Base-by-base conservation (phyloP, 345 rosid genomes). In the Salix arbutifolia region DNA sequence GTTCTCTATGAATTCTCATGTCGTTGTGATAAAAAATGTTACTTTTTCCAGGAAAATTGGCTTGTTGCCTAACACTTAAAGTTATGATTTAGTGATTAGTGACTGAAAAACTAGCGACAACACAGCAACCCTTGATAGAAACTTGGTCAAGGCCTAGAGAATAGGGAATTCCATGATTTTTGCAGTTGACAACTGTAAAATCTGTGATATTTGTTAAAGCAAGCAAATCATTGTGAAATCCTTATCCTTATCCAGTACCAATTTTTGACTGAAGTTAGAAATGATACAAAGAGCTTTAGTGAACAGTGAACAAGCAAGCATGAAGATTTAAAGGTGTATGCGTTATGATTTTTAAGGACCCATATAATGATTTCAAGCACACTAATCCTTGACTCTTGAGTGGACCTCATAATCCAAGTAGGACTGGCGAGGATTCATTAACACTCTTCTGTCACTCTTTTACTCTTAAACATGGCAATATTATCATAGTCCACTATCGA, bases 341-440 rank as follows among this genome's bases (percentile, higher is more conserved):
- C 14, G 3, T 31, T 73, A 78, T 83, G 71, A 82, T 80, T 71
- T 52, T 28, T 9, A 16, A 37, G 80, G 82, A 44, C 80, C 83
- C 75, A 62, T 52, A 0, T 52, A 46, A 82, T 79, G 69, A 82
- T 82, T 72, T 71, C 65, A 46, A 60, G 76, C 87, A 69, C 80
- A 61, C 71, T 71, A 64, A 38, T 62, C 46, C 70, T 71, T 69
- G 65, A 77, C 69, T 70, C 16, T 35, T 5, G 12, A 26, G 46
- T 50, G 61, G 82, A 52, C 61, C 60, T 61, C 42, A 35, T 10
- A 30, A 44, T 65, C 62, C 67, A 19, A 26, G 40, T 14, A 75
- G 31, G 70, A 38, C 23, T 19, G 8, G 5, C 33, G 30, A 23
- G 30, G 19, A 40, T 65, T 70, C 42, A 65, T 53, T 52, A 66